Base-by-base conservation (phyloP, 2,329 filamentous ascomycete species). In the Exophiala phaeomuriformis region DNA sequence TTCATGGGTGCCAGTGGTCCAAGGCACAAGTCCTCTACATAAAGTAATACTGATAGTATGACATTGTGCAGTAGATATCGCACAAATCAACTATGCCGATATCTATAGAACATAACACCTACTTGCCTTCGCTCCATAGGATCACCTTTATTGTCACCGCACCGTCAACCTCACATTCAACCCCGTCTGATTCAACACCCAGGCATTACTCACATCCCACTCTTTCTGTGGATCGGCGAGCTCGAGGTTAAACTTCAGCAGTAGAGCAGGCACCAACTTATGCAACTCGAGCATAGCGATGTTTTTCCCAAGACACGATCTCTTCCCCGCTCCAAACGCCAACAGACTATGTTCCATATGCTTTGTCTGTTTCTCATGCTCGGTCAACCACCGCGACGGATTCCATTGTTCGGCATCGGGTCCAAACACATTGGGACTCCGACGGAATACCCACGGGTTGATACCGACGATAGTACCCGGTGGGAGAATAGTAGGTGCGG, bases 371-470 rank as follows among this genome's bases (percentile, higher is more conserved):
- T 44, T 48, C n/a, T 60, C 52, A 10, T 59, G 35, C 4, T 49
- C 53, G 6, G 32, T 56, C 44, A 68, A 57, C 67, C 66, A 69
- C n/a, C 67, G 61, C 7, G 63, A 61, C 9, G 67, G 67, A 10
- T 60, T 55, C 54, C 57, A 66, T 5, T 29, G 30, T 8, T 64
- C 63, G 2, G 60, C 57, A 29, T 65, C 61, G 4, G 47, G 19
- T 3, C 63, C 64, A 46, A 65, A 66, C 10, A 61, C 53, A 2
- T 33, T 39, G 12, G 59, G 44, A 31, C 59, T 51, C 9, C 61
- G 55, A 44, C 68, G 66, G 10, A 68, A 61, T 2, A 68, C 61
- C 63, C 64, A 68, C 1, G 66, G 62, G 37, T 68, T 68, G 3
- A 63, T 63, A 8, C 67, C 67, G 6, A 69, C 61, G 9, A 68